Evolutionary conservation across 257 asterid species (phyloP).

Genomic region (Phtheirospermum japonicum): DNA sequence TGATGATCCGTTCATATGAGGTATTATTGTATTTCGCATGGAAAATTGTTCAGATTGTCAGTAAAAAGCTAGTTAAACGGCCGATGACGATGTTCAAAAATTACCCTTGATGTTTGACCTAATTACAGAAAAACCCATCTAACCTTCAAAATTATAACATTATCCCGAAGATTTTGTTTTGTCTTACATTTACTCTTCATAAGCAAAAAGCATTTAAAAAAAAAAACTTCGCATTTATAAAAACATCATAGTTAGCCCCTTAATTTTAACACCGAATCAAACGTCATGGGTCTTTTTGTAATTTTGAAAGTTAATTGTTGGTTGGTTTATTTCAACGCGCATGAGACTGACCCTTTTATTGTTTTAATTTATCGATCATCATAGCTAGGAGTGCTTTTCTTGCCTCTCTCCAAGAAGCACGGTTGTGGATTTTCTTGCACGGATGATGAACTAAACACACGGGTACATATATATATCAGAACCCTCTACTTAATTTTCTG

Average conservation of each 20-base stretch:
- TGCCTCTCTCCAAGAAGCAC: slow-evolving; percentile 52
- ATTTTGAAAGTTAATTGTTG: too few species aligned
- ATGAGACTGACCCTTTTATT: slow-evolving; percentile 19
- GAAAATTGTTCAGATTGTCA: slow-evolving; percentile 4
- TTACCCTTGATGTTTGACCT: too few species aligned
- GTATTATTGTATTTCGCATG: slow-evolving; percentile 31
- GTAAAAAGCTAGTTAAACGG: neutral
- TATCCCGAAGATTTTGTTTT: too few species aligned
- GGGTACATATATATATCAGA: slow-evolving; percentile 29
- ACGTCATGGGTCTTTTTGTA: too few species aligned
- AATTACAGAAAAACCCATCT: too few species aligned
- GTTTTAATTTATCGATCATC: slow-evolving; percentile 21
- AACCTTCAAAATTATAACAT: too few species aligned
- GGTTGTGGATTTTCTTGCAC: slow-evolving; percentile 71
- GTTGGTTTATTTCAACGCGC: neutral
- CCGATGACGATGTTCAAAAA: too few species aligned
- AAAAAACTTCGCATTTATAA: too few species aligned
- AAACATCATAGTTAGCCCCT: too few species aligned
- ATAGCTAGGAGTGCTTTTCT: slow-evolving; percentile 85
- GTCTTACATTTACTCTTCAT: too few species aligned
- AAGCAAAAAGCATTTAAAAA: too few species aligned
- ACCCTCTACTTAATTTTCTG: neutral
- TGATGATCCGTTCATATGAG: slow-evolving; percentile 98
- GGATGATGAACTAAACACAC: slow-evolving; percentile 35
- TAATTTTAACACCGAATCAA: too few species aligned